phyloP scores from a whole-genome alignment of 495 filamentous ascomycete species.

The Aspergillus incahuasiensis region DNA sequence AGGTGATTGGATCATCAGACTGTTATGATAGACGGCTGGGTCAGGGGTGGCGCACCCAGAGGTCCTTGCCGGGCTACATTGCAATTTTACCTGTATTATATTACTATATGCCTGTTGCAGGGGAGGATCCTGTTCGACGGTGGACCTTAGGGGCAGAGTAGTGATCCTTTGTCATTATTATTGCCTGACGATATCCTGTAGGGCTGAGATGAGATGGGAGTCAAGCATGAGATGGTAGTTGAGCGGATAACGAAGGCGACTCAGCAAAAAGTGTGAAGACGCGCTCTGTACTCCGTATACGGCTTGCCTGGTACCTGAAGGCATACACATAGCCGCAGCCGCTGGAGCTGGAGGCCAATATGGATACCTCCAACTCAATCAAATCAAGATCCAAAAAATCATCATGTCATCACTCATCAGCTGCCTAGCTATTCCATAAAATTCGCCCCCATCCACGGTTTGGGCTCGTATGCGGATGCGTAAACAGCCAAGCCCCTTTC shows the following conservation, averaged over 20 bases:
- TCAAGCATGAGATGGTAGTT: background rate
- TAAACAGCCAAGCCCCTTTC: conserved; percentile 11
- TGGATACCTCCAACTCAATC: no score
- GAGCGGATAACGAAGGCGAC: background rate
- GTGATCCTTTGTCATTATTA: background rate
- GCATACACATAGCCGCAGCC: background rate
- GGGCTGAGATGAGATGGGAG: background rate
- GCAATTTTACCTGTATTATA: background rate
- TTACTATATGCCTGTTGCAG: no score
- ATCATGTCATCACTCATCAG: no score
- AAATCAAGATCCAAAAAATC: no score
- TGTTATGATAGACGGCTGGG: background rate
- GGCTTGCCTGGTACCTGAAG: background rate
- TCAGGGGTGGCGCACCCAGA: background rate
- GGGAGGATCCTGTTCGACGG: background rate
- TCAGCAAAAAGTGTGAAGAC: no score
- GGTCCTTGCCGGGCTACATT: background rate
- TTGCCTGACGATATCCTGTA: background rate
- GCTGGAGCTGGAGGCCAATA: background rate
- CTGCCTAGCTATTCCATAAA: background rate
- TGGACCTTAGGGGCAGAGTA: background rate
- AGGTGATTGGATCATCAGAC: background rate
- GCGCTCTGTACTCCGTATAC: background rate
- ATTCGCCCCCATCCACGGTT: background rate
- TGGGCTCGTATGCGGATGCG: conserved; percentile 1